phyloP scores from a whole-genome alignment of 2,329 filamentous ascomycete genomes.

The Lachnellula hyalina region DNA sequence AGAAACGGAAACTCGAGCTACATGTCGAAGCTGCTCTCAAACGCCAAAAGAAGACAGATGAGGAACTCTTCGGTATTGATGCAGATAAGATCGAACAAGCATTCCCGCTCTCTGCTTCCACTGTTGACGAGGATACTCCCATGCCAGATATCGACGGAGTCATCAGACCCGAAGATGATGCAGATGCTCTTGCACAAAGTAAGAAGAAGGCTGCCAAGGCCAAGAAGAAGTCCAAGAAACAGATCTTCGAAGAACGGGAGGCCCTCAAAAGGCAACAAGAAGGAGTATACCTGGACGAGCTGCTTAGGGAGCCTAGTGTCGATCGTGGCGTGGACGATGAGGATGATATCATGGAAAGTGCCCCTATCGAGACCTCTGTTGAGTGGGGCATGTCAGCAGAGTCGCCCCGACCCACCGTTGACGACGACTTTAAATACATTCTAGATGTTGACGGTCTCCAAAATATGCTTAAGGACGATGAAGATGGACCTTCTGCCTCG shows the following conservation, averaged over 20 bases:
- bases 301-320: slow-evolving; percentile 31
- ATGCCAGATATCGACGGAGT: slow-evolving; percentile 45
- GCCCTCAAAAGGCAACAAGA: slow-evolving; percentile 53
- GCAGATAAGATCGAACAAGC: slow-evolving; percentile 49
- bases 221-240: slow-evolving; percentile 73
- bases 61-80: slow-evolving; percentile 68
- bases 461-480: slow-evolving; percentile 61
- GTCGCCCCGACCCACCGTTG: slow-evolving; percentile 56
- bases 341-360: slow-evolving; percentile 33
- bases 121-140: slow-evolving; percentile 42
- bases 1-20: slow-evolving; percentile 70
- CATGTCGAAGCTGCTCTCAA: slow-evolving; percentile 68
- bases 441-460: slow-evolving; percentile 70
- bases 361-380: slow-evolving; percentile 39
- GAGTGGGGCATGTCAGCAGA: slow-evolving; percentile 55
- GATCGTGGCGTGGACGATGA: slow-evolving; percentile 28
- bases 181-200: slow-evolving; percentile 36
- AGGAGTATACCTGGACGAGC: slow-evolving; percentile 40
- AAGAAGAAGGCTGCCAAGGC: slow-evolving; percentile 57
- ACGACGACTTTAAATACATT: slow-evolving; percentile 58
- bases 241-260: slow-evolving; percentile 64
- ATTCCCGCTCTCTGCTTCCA: slow-evolving; percentile 35
- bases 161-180: slow-evolving; percentile 47
- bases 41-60: slow-evolving; percentile 73
- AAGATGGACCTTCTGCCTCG: slow-evolving; percentile 55